phyloP scores from a whole-genome alignment of 352 stramenopile species.

The Pythium sp. region DNA sequence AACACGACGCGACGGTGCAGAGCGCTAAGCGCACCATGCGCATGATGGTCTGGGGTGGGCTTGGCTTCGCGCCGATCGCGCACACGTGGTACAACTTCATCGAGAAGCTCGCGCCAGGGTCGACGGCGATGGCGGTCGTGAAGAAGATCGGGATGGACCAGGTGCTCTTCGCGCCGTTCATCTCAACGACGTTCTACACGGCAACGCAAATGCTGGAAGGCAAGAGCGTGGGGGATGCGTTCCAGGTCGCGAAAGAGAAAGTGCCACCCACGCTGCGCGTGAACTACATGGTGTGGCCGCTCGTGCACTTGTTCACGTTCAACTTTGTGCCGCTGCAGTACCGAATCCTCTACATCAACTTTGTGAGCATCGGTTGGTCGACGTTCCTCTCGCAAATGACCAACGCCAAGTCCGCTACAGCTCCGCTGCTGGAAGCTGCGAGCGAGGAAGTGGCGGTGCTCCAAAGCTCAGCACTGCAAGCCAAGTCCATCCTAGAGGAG shows the following conservation, averaged over 20 bases:
- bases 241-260: constrained; percentile 34
- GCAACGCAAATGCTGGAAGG: constrained; percentile 41
- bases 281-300: constrained; percentile 52
- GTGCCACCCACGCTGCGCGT: constrained; percentile 32
- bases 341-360: constrained; percentile 52
- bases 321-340: constrained; percentile 46
- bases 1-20: not conserved
- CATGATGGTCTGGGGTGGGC: constrained; percentile 84
- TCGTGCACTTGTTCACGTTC: constrained; percentile 51
- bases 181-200: constrained; percentile 41
- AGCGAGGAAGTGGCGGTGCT: not conserved
- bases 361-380: constrained; percentile 48
- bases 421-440: constrained; percentile 2
- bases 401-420: constrained; percentile 21
- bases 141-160: constrained; percentile 48
- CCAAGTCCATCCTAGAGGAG: constrained; percentile 10
- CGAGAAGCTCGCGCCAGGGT: constrained; percentile 43
- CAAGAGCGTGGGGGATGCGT: constrained; percentile 27
- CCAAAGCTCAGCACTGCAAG: constrained; percentile 3
- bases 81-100: constrained; percentile 90
- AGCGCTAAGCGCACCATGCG: constrained; percentile 27
- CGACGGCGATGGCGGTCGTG: constrained; percentile 24
- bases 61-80: constrained; percentile 84
- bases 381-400: constrained; percentile 47
- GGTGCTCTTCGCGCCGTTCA: constrained; percentile 38